Base-by-base conservation (phyloP, 202 grass and related monocot genomes). In the Thinopyrum obtusiflorum region DNA sequence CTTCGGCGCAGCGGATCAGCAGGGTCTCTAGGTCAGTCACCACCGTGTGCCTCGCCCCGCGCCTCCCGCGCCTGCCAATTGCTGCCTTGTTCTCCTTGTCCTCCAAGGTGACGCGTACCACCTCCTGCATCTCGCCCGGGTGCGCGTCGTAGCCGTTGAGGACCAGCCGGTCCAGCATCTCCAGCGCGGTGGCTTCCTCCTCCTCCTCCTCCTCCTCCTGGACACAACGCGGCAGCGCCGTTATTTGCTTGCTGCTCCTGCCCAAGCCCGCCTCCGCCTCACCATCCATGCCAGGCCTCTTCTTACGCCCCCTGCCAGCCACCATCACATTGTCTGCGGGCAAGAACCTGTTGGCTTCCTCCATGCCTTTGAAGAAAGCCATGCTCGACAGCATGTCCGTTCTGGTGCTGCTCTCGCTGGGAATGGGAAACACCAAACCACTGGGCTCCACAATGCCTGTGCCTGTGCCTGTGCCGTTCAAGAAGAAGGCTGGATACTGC, bases 281-380 rank as follows among this genome's bases (percentile, higher is more conserved):
- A 79, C 80, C 88, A 4, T 88, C 73, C 4, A 78, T 28, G 24
- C 75, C 9, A 55, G 18, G 4, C 42, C 51, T 75, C 49, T 87
- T 84, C 78, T 84, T 91, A 29, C 80, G 53, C 25, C 57, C 53
- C 14, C 68, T 35, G 12, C 68, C 36, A 65, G 37, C 28, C 25
- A 13, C 81, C 51, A 24, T 12, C 24, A 9, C 23, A 18, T 29
- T 21, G 11, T 53, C 44, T 18, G 14, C 53, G 5, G 86, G 83
- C 67, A 88, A 57, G 49, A 91, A 87, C 72, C 81, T 91, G 21
- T 83, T 82, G 14, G 82, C 88, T 79, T 90, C 73, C 73, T 57
- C 73, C 15, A 57, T 57, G 73, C 73, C 73, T 57, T 33, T 57
- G 27, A 76, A 57, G 73, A 76, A 76, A 4, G 73, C 46, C 73